Evolutionary conservation across 1,139 yeast species (phyloP), one percentile per base, ranked within the genome.

Genomic region (Yamadazyma buinensis): DNA sequence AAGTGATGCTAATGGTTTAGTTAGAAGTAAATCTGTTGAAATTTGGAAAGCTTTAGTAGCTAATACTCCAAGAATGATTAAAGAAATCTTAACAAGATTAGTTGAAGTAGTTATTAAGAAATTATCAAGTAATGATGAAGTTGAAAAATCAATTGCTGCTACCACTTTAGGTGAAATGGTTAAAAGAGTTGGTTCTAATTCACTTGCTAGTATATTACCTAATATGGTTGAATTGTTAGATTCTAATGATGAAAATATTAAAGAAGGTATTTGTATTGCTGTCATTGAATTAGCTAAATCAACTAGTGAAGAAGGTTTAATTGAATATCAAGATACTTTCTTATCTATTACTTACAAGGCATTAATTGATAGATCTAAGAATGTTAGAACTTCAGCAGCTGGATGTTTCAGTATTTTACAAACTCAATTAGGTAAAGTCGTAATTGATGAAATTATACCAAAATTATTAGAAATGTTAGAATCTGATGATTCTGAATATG

Each of bases 1-100:
- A 58, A 84, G 95, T 22, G 99, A 94, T 67, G 77, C 81, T 32
- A 78, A 94, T 30, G 87, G 87, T 48, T 72, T 82, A 52, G 98
- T 94, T 21, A 81, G 98, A 51, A 79, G 79, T 46, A 86, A 95
- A 28, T 81, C 97, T n/a, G 78, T 87, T 42, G 97, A 92, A 50
- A 90, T 94, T 35, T 94, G 99, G 99, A 90, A 90, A 64, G 88
- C 95, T 1, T 71, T 94, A 58, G 97, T 94, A 36, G 84, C 95
- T 36, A 92, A 92, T 56, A 92, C 98, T 24, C 98, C 98, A 30
- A 80, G 84, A 58, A 87, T 96, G n/a, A 84, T 92, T 37, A 92
- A 86, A 67, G 97, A 90, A 56, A 85, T 92, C 40, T 64, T 94
- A 47, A 95, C 97, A 25, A 72, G 88, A 7, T 77, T 94, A 45